These are phyloP conservation scores for Dendrobium catenatum DNA, from an alignment of 106 monocot genomes.

Conservation along the genomic window DNA sequence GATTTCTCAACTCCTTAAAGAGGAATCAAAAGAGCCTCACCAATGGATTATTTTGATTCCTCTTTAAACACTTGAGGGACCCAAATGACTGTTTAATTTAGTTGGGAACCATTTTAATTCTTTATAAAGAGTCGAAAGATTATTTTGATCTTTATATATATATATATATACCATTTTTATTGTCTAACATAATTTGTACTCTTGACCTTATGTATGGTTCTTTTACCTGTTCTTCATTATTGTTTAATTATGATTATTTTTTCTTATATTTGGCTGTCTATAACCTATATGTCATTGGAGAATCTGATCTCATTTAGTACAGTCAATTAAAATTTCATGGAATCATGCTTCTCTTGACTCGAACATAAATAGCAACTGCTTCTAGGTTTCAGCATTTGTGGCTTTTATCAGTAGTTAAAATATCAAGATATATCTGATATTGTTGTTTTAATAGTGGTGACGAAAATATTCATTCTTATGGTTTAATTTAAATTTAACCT, in stretches of 20 bases:
- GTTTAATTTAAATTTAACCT: background rate
- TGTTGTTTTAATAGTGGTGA: background rate
- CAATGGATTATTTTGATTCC: too few species aligned
- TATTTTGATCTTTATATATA: too few species aligned
- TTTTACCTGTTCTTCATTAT: background rate
- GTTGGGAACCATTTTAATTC: too few species aligned
- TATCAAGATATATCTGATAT: background rate
- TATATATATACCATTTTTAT: too few species aligned
- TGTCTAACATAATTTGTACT: background rate
- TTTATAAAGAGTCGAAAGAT: too few species aligned
- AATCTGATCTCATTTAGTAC: background rate
- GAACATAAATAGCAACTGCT: background rate
- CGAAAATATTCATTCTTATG: background rate
- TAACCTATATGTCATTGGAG: background rate
- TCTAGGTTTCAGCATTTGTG: background rate
- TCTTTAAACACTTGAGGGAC: too few species aligned
- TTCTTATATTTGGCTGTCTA: background rate
- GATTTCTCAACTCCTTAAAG: too few species aligned
- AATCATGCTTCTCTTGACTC: background rate
- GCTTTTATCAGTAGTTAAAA: background rate
- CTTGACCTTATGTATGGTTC: background rate
- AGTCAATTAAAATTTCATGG: background rate
- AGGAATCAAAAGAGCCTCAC: too few species aligned
- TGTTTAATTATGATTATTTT: background rate
- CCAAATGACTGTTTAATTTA: too few species aligned